A percentile compares a stretch with the other conserved stretches of the same genome.
Evolutionary conservation across 2,329 filamentous ascomycete species (phyloP).

Genomic region (Ophiostoma populinum): DNA sequence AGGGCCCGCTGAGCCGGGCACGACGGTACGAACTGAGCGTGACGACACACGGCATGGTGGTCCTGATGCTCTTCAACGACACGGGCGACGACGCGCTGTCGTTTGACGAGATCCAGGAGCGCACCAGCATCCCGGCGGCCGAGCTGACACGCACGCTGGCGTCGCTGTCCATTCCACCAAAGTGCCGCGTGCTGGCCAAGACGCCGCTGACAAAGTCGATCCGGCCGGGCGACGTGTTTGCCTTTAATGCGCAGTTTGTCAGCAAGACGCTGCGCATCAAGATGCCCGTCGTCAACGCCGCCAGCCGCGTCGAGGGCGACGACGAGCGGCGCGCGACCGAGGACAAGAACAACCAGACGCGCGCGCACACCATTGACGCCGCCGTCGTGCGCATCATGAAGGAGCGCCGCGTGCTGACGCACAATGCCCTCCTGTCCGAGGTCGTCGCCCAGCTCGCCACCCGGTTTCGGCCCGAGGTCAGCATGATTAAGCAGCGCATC

Average conservation of each 20-base stretch:
- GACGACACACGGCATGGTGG: slow-evolving; percentile 81
- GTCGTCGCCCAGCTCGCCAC: slow-evolving; percentile 50
- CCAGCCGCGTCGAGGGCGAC: slow-evolving; percentile 70
- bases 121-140: slow-evolving; percentile 57
- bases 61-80: slow-evolving; percentile 80
- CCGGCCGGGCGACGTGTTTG: slow-evolving; percentile 60
- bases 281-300: slow-evolving; percentile 63
- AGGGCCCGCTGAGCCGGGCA: slow-evolving; percentile 40
- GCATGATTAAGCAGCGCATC: slow-evolving; percentile 66
- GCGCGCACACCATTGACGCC: slow-evolving; percentile 56
- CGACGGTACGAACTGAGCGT: slow-evolving; percentile 81
- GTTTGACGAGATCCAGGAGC: slow-evolving; percentile 65
- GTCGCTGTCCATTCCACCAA: slow-evolving; percentile 66
- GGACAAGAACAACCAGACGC: slow-evolving; percentile 55
- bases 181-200: slow-evolving; percentile 66
- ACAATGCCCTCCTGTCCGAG: slow-evolving; percentile 53
- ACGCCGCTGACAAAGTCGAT: slow-evolving; percentile 64
- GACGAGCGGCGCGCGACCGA: slow-evolving; percentile 54
- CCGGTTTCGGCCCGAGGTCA: slow-evolving; percentile 60
- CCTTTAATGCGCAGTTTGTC: slow-evolving; percentile 65
- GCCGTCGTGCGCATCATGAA: slow-evolving; percentile 75
- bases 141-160: slow-evolving; percentile 67
- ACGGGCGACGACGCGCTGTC: slow-evolving; percentile 30
- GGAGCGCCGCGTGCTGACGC: slow-evolving; percentile 57
- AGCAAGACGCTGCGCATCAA: slow-evolving; percentile 80